Evolutionary conservation across 371 early-diverging fungal genomes (phyloP), one percentile per base, ranked within the genome.

Genomic region (Haplosporangium sp.): DNA sequence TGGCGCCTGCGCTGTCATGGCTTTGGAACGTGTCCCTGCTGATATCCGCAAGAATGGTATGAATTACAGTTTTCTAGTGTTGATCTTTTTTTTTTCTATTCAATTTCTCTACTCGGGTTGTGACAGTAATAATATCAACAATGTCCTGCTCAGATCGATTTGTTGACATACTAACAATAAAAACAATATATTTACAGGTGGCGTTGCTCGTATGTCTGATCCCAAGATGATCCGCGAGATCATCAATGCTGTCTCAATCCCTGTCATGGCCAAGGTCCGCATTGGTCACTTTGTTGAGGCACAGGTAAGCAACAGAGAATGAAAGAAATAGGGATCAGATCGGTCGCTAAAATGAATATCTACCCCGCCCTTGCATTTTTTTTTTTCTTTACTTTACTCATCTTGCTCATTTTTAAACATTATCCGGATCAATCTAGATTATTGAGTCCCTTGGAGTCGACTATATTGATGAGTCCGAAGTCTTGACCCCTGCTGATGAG

Each of bases 261-360:
- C 99, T 40, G 98, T 98, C 72, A 98, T 98, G 98, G 99, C 98
- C 85, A 98, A 98, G 89, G 96, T 94, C 86, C 94, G 99, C 79
- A 97, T 98, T 75, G 99, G 99, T 65, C 99, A 98, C 92, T 94
- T 97, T 90, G 97, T 98, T 72, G 99, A 98, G 86, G 99, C 98
- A 40, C 88, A 87, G 84, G 88, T 86, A 81, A 75, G 48, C 15
- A n/a, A 48, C 48, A 48, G 48, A 55, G 27, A 55, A 55, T 55
- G 7, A 1, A 55, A 55, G 27, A 55, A 55, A 27, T 27, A 55
- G 8, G 6, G 58, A 15, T 57, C 27, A 27, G 27, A 27, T 27
- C 27, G 27, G 27, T 55, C 8, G 55, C 7, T 19, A 55, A 55
- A 27, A 27, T 27, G 27, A 27, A 27, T 27, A 27, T 27, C 27